Conservation (phyloP, 2,329 filamentous ascomycete species). For the Endocalyx cinctus region DNA sequence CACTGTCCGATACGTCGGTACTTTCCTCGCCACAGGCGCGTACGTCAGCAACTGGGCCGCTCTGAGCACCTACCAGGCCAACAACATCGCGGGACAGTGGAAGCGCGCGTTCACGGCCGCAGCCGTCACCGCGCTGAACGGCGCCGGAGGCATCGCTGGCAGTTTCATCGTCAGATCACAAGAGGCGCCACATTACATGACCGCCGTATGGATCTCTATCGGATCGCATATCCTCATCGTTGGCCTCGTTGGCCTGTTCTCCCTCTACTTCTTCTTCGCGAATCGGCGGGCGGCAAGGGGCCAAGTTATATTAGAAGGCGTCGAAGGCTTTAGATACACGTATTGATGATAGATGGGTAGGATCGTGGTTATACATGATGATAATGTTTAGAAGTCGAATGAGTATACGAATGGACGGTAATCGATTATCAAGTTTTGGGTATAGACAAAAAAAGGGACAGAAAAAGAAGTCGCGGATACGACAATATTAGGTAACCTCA, state of each 20-base stretch:
- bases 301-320: constrained; percentile 45
- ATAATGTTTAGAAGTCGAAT: no score
- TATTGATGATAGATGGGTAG: constrained; percentile 12
- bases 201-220: constrained; percentile 64
- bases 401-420: no score
- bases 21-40: constrained; percentile 61
- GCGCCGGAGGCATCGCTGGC: constrained; percentile 60
- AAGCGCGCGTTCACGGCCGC: constrained; percentile 60
- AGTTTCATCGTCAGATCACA: constrained; percentile 59
- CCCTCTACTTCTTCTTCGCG: constrained; percentile 46
- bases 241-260: constrained; percentile 45
- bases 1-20: constrained; percentile 59
- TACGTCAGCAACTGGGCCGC: constrained; percentile 68
- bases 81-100: constrained; percentile 61
- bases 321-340: constrained; percentile 27
- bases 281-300: constrained; percentile 46
- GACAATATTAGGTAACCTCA: no score
- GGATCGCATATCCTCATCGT: constrained; percentile 60
- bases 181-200: constrained; percentile 59
- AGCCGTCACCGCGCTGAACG: constrained; percentile 55
- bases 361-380: no score
- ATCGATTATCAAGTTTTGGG: no score
- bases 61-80: constrained; percentile 57
- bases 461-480: no score
- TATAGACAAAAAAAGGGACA: no score